Evolutionary conservation across 1,284 basidiomycete species (phyloP), one percentile per base, ranked within the genome.

Genomic region (Ceratorhiza oryzae-sativae): DNA sequence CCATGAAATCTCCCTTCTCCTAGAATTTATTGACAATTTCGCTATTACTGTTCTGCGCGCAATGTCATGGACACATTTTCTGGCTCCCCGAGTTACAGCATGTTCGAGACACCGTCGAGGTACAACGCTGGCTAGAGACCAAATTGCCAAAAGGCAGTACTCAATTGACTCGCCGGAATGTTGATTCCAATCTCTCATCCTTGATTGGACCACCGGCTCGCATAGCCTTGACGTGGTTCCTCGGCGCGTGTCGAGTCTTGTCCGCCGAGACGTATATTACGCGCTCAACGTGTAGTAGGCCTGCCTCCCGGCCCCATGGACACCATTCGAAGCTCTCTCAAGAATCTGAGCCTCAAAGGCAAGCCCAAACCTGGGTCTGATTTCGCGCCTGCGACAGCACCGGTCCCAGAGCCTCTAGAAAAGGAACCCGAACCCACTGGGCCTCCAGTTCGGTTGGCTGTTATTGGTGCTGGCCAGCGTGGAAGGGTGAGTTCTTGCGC

Each of bases 401-500:
- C 59, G n/a, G 34, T 12, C 20, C 27, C 46, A 18, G 53, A 48
- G 42, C 53, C 67, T n/a, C 15, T 42, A 6, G 67, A 53, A 15
- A 25, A 20, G 12, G 67, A 70, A 10, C 53, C 67, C 8, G 39
- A 46, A 18, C 73, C 71, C 20, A 15, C 59, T 27, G 70, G 62
- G 12, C 74, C 70, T 49, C 83, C 83, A 15, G 79, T 86, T 25
- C 86, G 83, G 4, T 71, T 86, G 18, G 85, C 83, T 25, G 79
- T 87, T 72, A 81, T 94, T 53, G 94, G 93, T 25, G 93, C 91
- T 76, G 93, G 93, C 1, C 89, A 92, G 79, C 87, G 93, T 72
- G 93, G 93, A 72, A 84, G 84, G 79, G 90, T 91, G 49, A 75
- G 72, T 46, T 49, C 42, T 41, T 30, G 32, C 34, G 73, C 53